Conservation (phyloP, 2,329 filamentous ascomycete species). For the Botrytis aclada region DNA sequence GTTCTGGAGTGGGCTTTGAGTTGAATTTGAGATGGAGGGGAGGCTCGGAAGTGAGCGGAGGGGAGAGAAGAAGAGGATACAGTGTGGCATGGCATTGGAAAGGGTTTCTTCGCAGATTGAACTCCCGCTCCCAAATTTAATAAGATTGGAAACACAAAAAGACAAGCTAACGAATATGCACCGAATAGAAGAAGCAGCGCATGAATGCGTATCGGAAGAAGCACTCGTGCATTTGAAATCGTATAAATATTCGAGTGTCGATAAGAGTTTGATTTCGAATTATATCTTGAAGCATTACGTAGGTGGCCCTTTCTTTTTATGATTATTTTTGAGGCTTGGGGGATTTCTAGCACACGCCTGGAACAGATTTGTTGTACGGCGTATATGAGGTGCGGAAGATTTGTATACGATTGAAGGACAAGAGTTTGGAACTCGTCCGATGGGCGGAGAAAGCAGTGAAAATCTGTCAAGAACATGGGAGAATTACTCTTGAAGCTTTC, state of each 20-base stretch:
- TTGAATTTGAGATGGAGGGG: neutral
- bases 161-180: slow-evolving; percentile 12
- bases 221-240: slow-evolving; percentile 85
- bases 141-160: neutral
- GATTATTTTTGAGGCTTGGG: neutral
- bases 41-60: neutral
- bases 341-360: neutral
- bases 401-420: neutral
- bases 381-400: neutral
- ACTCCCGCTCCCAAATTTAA: too few relatives aligned
- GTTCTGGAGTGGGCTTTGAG: neutral
- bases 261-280: slow-evolving; percentile 89
- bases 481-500: neutral
- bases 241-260: slow-evolving; percentile 97
- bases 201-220: slow-evolving; percentile 81
- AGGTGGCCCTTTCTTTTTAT: slow-evolving; percentile 43
- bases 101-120: neutral
- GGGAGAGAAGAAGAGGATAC: too few relatives aligned
- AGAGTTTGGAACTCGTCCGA: neutral
- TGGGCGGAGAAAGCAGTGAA: neutral
- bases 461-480: neutral
- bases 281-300: slow-evolving; percentile 96
- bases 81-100: neutral
- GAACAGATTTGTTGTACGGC: neutral
- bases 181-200: slow-evolving; percentile 51